A percentile compares a stretch with the other conserved stretches of the same genome.
phyloP scores from a whole-genome alignment of 495 filamentous ascomycete genomes.

The Bacidia gigantensis region DNA sequence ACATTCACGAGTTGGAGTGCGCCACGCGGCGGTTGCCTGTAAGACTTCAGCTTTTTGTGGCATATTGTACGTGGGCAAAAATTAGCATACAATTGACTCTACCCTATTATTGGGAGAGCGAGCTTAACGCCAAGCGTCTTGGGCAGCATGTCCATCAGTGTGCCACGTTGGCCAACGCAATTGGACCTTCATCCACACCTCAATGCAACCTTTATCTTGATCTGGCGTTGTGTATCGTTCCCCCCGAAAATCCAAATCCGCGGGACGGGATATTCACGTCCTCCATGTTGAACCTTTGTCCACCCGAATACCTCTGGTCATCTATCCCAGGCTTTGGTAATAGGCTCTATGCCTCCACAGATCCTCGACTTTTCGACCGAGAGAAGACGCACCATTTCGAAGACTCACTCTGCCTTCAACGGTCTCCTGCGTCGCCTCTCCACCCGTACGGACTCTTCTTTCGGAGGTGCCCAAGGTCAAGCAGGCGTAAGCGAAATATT shows the following conservation, averaged over 20 bases:
- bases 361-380: constrained; percentile 5
- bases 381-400: constrained; percentile 9
- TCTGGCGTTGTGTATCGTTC: not conserved
- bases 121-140: constrained; percentile 6
- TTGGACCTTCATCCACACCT: constrained; percentile 4
- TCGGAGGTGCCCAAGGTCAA: not conserved
- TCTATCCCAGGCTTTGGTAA: constrained; percentile 2
- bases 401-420: constrained; percentile 7
- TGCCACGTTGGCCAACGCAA: constrained; percentile 1
- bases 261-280: not conserved
- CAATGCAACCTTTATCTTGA: not conserved
- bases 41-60: too few relatives aligned
- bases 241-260: not conserved
- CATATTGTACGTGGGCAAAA: constrained; percentile 2
- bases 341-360: constrained; percentile 9
- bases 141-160: constrained; percentile 3
- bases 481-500: constrained; percentile 4
- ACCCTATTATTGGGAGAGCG: constrained; percentile 8
- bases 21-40: constrained; percentile 2
- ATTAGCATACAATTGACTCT: constrained; percentile 7
- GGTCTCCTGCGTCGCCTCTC: constrained; percentile 11
- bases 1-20: constrained; percentile 5
- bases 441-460: constrained; percentile 5
- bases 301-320: not conserved
- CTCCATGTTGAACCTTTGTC: constrained; percentile 2